Evolutionary conservation across 257 asterid genomes (phyloP).

Genomic region (Primulina huaijiensis): DNA sequence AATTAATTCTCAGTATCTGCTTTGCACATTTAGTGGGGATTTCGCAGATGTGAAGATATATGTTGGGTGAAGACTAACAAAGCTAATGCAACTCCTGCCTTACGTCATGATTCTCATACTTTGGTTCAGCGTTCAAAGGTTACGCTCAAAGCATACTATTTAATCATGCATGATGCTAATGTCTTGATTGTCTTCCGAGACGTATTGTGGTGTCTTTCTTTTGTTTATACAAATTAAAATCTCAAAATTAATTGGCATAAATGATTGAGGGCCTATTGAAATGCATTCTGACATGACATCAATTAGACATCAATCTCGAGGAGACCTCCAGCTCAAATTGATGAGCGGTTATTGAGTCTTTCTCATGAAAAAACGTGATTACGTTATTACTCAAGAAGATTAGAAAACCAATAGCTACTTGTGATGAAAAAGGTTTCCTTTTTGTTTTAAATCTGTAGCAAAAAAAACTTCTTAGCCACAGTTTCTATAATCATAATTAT

Average conservation of each 20-base stretch:
- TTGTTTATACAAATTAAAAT: not conserved
- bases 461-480: conserved; percentile 1
- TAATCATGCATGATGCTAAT: not conserved
- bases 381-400: too few species aligned
- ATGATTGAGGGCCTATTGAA: not conserved
- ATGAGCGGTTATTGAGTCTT: not conserved
- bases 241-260: not conserved
- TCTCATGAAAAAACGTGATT: too few species aligned
- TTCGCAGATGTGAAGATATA: conserved; percentile 99
- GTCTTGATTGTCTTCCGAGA: not conserved
- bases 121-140: conserved; percentile 95
- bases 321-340: not conserved
- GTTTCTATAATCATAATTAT: not conserved
- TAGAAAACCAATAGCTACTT: not conserved
- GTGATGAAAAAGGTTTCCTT: not conserved
- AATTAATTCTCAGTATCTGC: conserved; percentile 1
- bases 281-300: conserved; percentile 10
- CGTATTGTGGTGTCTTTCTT: not conserved
- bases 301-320: conserved; percentile 4
- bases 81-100: conserved; percentile 86
- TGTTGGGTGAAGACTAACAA: conserved; percentile 99
- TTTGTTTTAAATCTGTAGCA: not conserved
- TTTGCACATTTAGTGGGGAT: conserved; percentile 79
- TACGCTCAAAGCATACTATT: conserved; percentile 14
- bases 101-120: conserved; percentile 98